Conservation (phyloP, 2,329 filamentous ascomycete species). For the Mycosphaerella sp. region DNA sequence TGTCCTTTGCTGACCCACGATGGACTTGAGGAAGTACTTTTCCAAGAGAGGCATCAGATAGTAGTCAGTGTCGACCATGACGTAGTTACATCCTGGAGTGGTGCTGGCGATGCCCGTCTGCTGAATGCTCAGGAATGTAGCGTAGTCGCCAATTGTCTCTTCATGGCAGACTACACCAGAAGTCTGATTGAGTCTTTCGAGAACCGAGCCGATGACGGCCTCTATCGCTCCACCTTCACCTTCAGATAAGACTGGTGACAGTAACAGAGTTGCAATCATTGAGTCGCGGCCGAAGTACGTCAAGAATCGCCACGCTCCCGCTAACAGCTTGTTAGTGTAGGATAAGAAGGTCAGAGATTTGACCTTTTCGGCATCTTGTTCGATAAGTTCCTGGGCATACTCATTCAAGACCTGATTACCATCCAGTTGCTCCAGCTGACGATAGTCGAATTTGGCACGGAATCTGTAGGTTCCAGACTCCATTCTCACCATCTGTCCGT, state of each 20-base stretch:
- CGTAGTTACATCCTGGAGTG: constrained; percentile 44
- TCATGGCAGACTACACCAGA: constrained; percentile 60
- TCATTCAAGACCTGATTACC: constrained; percentile 47
- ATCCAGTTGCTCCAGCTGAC: constrained; percentile 51
- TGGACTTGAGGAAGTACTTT: constrained; percentile 51
- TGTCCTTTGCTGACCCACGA: constrained; percentile 38
- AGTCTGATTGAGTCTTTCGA: constrained; percentile 55
- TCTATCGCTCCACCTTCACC: constrained; percentile 53
- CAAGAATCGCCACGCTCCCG: constrained; percentile 60
- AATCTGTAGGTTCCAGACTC: constrained; percentile 52
- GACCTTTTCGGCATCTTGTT: constrained; percentile 43
- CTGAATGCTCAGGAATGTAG: constrained; percentile 53
- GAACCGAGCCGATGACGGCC: constrained; percentile 54
- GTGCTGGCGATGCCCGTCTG: constrained; percentile 44
- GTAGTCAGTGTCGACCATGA: constrained; percentile 56
- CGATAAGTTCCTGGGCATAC: constrained; percentile 43
- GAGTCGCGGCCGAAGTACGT: constrained; percentile 63
- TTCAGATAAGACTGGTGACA: constrained; percentile 53
- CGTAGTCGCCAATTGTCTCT: constrained; percentile 61
- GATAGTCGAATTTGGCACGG: constrained; percentile 56
- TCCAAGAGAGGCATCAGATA: constrained; percentile 54
- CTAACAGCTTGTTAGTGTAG: constrained; percentile 56
- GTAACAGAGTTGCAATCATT: constrained; percentile 55
- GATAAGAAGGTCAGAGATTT: constrained; percentile 57
- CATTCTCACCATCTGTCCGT: constrained; percentile 41